Base-by-base conservation (phyloP, 78 protist species). In the Tieghemostelium lacteum region DNA sequence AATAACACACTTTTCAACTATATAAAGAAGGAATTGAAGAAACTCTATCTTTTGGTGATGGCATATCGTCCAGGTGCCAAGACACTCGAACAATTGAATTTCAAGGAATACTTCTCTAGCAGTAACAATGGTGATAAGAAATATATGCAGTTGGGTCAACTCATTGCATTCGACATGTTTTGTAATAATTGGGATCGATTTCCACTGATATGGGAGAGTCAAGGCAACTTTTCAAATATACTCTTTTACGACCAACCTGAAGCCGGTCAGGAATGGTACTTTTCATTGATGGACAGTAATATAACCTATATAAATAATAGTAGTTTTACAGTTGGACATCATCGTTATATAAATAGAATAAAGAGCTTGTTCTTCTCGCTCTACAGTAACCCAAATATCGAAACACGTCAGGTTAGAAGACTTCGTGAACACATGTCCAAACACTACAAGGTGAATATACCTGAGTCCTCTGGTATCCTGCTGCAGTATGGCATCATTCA, bases 131-230 rank as follows among this genome's bases (percentile, higher is more conserved):
- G 74, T 26, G 88, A 78, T 33, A 78, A 78, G 66, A 78, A 78
- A 54, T 55, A 36, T 24, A 36, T 64, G n/a, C 88, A 78, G 26
- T 28, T 78, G 28, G 88, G 88, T 1, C 73, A 78, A 66, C 39
- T 78, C 8, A 65, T 78, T 20, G 88, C 88, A 14, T 78, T 78
- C 39, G 88, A 78, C 54, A 36, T 78, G 20, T 66, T 78, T 26
- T 50, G 64, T 39, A 78, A 78, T 37, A 78, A 78, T 70, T 65
- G 61, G 8, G 88, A 78, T 55, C 29, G 88, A 24, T 66, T 65
- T 10, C 62, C 62, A 34, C 19, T 64, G 17, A 64, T 66, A 7
- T 78, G 88, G 88, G 75, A 66, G 31, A 54, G 49, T 28, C n/a
- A 52, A 12, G 42, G 55, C 2, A 73, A 34, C 20, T 58, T 60